Evolutionary conservation across 345 rosid genomes (phyloP).

Genomic region (Euphorbia peplus): DNA sequence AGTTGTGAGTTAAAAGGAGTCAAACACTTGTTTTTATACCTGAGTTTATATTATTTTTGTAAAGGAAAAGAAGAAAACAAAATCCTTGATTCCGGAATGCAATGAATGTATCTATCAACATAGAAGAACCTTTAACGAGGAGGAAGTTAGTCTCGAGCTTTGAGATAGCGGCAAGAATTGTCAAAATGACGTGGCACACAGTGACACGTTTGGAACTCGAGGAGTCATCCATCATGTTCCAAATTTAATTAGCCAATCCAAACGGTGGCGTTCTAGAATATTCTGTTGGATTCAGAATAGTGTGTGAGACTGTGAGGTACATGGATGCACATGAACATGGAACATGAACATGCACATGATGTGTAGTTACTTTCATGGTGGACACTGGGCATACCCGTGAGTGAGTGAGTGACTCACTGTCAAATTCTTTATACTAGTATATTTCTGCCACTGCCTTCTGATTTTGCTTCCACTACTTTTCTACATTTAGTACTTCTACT

Average conservation of each 20-base stretch:
- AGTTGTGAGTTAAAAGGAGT: no score
- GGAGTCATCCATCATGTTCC: neutral
- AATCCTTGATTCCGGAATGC: no score
- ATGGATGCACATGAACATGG: slow-evolving; percentile 11
- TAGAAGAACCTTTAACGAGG: no score
- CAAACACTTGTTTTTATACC: no score
- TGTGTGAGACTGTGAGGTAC: neutral
- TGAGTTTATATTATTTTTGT: no score
- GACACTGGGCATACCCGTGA: slow-evolving; percentile 9
- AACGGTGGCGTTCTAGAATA: neutral
- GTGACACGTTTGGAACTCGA: neutral
- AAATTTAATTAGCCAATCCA: neutral
- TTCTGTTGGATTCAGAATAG: neutral
- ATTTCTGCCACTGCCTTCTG: neutral
- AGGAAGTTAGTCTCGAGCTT: no score
- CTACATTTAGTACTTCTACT: no score
- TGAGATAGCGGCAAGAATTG: neutral
- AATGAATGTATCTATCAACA: no score
- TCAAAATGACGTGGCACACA: neutral
- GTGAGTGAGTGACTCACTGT: slow-evolving; percentile 15
- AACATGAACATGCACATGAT: no score
- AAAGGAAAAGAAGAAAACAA: no score
- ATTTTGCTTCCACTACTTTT: neutral
- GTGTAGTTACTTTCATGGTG: no score
- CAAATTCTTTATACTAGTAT: neutral